These are phyloP conservation scores for Pigoraptor vietnamica DNA, from an alignment of 78 protist species.

Conservation along the genomic window DNA sequence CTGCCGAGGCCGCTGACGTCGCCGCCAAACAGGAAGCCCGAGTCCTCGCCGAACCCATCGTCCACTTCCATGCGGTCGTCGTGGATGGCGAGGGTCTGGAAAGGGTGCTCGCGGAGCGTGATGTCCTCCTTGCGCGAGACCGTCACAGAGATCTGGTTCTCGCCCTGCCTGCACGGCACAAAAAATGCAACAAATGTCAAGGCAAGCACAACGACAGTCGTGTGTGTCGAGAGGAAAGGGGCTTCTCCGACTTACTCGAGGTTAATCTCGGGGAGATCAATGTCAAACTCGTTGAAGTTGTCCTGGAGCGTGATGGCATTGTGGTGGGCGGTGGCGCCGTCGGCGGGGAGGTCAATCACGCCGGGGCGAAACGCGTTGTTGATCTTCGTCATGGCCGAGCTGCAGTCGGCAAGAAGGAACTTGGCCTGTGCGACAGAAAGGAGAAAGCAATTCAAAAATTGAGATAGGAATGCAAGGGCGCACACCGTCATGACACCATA, in stretches of 20 bases:
- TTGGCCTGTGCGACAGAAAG: background rate
- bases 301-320: conserved; percentile 41
- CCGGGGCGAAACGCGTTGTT: conserved; percentile 33
- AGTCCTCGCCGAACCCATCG: background rate
- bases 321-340: background rate
- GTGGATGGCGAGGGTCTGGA: background rate
- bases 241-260: background rate
- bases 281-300: background rate
- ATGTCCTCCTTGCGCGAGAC: background rate
- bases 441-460: background rate
- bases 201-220: too few relatives aligned
- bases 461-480: background rate
- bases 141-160: background rate
- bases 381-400: conserved; percentile 51
- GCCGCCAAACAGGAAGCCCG: background rate
- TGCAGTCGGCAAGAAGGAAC: conserved; percentile 58
- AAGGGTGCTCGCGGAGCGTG: background rate
- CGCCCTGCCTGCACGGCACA: background rate
- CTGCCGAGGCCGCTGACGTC: background rate
- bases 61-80: background rate
- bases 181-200: background rate
- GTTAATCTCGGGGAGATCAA: conserved; percentile 11
- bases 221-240: background rate
- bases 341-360: conserved; percentile 17
- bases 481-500: background rate